A percentile compares a stretch with the other conserved stretches of the same genome.
Conservation (phyloP, 805 yeast genomes). For the Saccharomycopsis oosterbeekiorum region DNA sequence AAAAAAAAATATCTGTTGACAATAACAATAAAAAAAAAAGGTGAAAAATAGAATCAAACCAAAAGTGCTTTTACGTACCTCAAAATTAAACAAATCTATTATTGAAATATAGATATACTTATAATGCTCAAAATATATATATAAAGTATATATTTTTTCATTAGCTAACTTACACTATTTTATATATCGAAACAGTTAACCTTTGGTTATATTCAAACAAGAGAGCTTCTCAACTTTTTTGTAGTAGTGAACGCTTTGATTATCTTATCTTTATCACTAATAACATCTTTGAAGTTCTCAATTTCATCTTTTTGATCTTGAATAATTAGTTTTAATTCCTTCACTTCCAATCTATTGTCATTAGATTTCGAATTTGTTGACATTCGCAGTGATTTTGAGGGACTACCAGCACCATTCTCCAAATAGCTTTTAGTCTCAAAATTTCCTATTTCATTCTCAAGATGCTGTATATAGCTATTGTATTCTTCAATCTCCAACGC, state of each 20-base stretch:
- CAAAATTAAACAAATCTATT: too few relatives aligned
- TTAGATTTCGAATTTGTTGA: background rate
- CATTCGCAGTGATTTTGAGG: background rate
- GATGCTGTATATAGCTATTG: constrained; percentile 47
- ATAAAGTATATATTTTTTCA: too few relatives aligned
- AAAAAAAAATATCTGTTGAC: too few relatives aligned
- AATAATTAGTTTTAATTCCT: constrained; percentile 27
- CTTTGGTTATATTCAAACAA: background rate
- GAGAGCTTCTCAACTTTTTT: constrained; percentile 41
- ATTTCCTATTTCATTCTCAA: constrained; percentile 43
- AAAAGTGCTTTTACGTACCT: too few relatives aligned
- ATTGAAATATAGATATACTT: too few relatives aligned
- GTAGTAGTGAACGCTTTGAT: constrained; percentile 65
- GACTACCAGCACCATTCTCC: constrained; percentile 6
- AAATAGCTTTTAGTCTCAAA: constrained; percentile 16
- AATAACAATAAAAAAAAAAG: too few relatives aligned
- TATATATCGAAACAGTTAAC: background rate
- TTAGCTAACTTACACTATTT: background rate
- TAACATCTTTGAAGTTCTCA: constrained; percentile 45
- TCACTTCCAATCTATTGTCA: constrained; percentile 7
- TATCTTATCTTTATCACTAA: constrained; percentile 69
- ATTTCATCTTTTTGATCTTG: constrained; percentile 63
- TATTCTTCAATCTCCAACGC: constrained; percentile 47
- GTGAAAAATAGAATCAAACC: too few relatives aligned
- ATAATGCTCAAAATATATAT: too few relatives aligned